phyloP scores from a whole-genome alignment of 495 filamentous ascomycete species.

The Aspergillus egyptiacus region DNA sequence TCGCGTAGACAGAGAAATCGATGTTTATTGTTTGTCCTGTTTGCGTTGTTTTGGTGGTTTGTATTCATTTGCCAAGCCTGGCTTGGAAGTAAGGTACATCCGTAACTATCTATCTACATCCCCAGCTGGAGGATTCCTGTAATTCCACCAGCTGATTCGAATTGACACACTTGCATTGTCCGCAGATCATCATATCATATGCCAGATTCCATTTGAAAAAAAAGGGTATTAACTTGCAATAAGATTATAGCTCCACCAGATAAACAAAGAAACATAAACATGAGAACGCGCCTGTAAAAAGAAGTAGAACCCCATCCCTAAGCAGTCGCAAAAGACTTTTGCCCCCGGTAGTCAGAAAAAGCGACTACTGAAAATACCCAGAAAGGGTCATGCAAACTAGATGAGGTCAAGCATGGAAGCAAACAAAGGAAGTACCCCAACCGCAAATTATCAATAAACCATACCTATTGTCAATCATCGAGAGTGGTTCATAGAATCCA shows the following conservation, averaged over 20 bases:
- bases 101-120: too few relatives aligned
- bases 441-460: conserved; percentile 2
- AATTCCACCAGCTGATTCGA: too few relatives aligned
- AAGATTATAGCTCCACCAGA: too few relatives aligned
- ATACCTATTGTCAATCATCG: neutral
- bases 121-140: too few relatives aligned
- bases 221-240: conserved; percentile 10
- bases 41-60: conserved; percentile 18
- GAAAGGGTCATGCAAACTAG: neutral
- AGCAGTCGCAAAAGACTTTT: conserved; percentile 6
- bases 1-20: neutral
- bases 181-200: too few relatives aligned
- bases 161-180: too few relatives aligned
- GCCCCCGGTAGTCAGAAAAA: neutral
- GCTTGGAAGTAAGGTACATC: neutral
- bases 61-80: conserved; percentile 17
- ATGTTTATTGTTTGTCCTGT: conserved; percentile 20
- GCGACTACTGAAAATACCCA: neutral
- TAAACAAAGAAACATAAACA: neutral
- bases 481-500: neutral
- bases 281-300: neutral
- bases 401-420: neutral
- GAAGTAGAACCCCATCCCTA: neutral
- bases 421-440: neutral
- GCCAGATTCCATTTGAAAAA: too few relatives aligned